These are phyloP conservation scores for Botrytis byssoidea DNA, from an alignment of 2,329 filamentous ascomycete species.

Conservation along the genomic window DNA sequence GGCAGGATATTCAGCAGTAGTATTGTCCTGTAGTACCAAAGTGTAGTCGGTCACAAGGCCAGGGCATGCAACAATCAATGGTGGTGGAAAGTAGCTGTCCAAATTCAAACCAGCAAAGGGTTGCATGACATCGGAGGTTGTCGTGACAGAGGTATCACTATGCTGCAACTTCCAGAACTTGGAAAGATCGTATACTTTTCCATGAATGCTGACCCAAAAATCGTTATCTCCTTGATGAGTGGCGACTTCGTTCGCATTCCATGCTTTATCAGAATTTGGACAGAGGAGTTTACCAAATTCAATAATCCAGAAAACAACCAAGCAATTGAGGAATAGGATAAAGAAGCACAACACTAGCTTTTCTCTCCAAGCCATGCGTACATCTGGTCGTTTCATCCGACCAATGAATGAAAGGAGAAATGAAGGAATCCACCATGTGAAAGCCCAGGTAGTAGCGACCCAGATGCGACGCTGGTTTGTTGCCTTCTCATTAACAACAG, in stretches of 20 bases:
- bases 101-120: slow-evolving; percentile 76
- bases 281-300: slow-evolving; percentile 81
- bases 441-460: slow-evolving; percentile 77
- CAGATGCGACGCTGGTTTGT: slow-evolving; percentile 68
- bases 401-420: slow-evolving; percentile 76
- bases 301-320: slow-evolving; percentile 90
- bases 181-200: slow-evolving; percentile 86
- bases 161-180: slow-evolving; percentile 86
- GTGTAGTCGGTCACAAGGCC: slow-evolving; percentile 63
- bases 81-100: slow-evolving; percentile 81
- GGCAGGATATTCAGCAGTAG: slow-evolving; percentile 50
- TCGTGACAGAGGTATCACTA: slow-evolving; percentile 67
- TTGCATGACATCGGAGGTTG: slow-evolving; percentile 64
- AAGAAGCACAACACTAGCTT: slow-evolving; percentile 81
- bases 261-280: slow-evolving; percentile 88
- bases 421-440: slow-evolving; percentile 95
- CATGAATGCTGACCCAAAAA: slow-evolving; percentile 84
- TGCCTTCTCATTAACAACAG: slow-evolving; percentile 68
- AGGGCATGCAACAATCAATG: slow-evolving; percentile 71
- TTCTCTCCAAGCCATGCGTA: slow-evolving; percentile 96
- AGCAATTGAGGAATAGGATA: slow-evolving; percentile 77
- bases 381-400: slow-evolving; percentile 95
- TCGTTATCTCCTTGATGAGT: slow-evolving; percentile 71
- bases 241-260: slow-evolving; percentile 68
- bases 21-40: slow-evolving; percentile 61